These are phyloP conservation scores for Candida odintsovae DNA, from an alignment of 805 yeast genomes.

Conservation along the genomic window DNA sequence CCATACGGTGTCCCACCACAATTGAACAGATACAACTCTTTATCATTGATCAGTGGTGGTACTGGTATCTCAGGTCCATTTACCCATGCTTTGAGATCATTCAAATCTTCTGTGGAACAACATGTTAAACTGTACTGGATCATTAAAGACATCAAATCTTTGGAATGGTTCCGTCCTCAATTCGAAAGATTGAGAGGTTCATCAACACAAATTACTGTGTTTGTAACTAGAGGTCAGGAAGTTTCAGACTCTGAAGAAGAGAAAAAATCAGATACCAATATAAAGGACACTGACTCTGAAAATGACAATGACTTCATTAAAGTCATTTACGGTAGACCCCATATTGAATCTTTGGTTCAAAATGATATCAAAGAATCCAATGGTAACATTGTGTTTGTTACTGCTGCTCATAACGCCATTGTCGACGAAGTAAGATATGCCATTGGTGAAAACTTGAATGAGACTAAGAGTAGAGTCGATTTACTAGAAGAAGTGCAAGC, in stretches of 20 bases:
- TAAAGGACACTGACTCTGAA: not conserved
- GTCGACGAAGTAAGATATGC: constrained; percentile 46
- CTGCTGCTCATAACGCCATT: constrained; percentile 51
- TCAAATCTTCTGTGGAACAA: constrained; percentile 17
- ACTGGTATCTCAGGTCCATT: constrained; percentile 48
- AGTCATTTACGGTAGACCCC: constrained; percentile 42
- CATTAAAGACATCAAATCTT: constrained; percentile 45
- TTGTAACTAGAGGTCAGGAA: constrained; percentile 12
- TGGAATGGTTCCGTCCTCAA: constrained; percentile 47
- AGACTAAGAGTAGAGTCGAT: constrained; percentile 39
- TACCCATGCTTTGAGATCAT: constrained; percentile 31
- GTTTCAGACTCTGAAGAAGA: constrained; percentile 4
- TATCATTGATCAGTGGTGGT: constrained; percentile 44
- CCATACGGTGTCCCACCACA: constrained; percentile 47
- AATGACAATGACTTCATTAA: constrained; percentile 23
- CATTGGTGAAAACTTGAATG: constrained; percentile 30
- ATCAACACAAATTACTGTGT: constrained; percentile 11
- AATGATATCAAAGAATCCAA: constrained; percentile 32
- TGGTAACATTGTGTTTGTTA: constrained; percentile 39
- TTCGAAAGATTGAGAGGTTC: constrained; percentile 26
- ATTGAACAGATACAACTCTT: constrained; percentile 32
- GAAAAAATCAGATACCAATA: not conserved
- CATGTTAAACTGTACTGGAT: constrained; percentile 58
- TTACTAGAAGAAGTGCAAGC: constrained; percentile 52
- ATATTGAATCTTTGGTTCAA: constrained; percentile 30